Evolutionary conservation across 352 stramenopile species (phyloP), one percentile per base, ranked within the genome.

Genomic region (Phytopythium cucurbitacearum): DNA sequence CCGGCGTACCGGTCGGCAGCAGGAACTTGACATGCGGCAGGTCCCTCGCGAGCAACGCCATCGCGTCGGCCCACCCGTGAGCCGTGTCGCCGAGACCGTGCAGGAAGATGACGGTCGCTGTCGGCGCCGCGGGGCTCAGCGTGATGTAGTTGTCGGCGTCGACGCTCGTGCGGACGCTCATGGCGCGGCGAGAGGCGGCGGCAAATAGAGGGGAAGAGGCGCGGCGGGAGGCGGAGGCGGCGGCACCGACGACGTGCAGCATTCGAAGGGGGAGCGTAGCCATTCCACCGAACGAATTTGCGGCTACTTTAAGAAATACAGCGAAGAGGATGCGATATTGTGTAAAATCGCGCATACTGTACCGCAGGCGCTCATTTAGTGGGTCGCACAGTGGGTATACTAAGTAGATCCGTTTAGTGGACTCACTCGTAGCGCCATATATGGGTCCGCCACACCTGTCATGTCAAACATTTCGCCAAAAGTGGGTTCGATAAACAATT

Each of bases 61-160:
- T 87, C 3, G 61, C 48, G 35, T 87, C 82, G 11, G 72, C 59
- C 74, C 83, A 96, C 40, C 85, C 83, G 57, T 97, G 82, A 0
- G 89, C 79, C 12, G 87, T 88, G 69, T 98, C 95, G 12, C 95
- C 95, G 1, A 98, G 68, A 11, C 95, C 95, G 56, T 98, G 95
- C 36, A 85, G 62, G 45, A 91, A 91, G 38, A 92, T 62, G 1
- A 92, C 48, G 37, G 7, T 16, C 48, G 48, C 48, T 9, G 48
- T 54, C 28, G 48, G 48, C 4, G 8, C 38, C 48, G 48, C 48
- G 5, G 48, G 48, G 7, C 37, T n/a, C 38, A 54, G 48, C 28
- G 48, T 54, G 37, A 54, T 46, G 37, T 46, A 54, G 48, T 47
- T 54, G 34, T 37, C 33, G 48, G 48, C 48, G 38, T 54, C 38